A percentile compares a stretch with the other conserved stretches of the same genome.
These are phyloP conservation scores for Gonapodya prolifera DNA, from an alignment of 192 early-diverging fungal genomes.

Conservation along the genomic window DNA sequence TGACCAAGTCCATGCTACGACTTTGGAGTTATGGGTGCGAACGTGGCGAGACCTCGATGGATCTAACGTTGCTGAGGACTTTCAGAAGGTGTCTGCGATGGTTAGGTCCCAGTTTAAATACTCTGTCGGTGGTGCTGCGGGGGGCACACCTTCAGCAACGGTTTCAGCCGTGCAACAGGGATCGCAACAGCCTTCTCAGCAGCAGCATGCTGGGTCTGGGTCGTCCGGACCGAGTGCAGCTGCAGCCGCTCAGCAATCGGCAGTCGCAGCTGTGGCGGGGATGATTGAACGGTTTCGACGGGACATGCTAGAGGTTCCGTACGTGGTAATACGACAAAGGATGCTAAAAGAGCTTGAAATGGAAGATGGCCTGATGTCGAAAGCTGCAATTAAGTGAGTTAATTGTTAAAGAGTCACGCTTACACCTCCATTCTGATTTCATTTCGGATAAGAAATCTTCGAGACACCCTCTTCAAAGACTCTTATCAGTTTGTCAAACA, in stretches of 20 bases:
- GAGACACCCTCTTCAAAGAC: constrained; percentile 46
- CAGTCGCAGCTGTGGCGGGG: background rate
- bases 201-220: background rate
- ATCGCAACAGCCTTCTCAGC: background rate
- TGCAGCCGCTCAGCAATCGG: background rate
- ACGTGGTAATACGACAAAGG: constrained; percentile 44
- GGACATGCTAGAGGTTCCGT: constrained; percentile 47
- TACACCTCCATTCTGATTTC: background rate
- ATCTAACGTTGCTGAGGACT: constrained; percentile 23
- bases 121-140: constrained; percentile 16
- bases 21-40: constrained; percentile 36
- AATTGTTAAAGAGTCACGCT: background rate
- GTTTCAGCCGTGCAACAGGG: background rate
- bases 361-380: background rate
- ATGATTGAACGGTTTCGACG: constrained; percentile 34
- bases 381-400: background rate
- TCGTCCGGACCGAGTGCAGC: background rate
- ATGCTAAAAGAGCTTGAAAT: constrained; percentile 41
- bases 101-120: constrained; percentile 49
- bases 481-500: constrained; percentile 58
- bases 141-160: constrained; percentile 11
- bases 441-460: constrained; percentile 35
- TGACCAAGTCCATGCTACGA: constrained; percentile 39
- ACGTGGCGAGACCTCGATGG: constrained; percentile 56
- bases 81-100: constrained; percentile 37